Evolutionary conservation across 2,329 filamentous ascomycete species (phyloP).

Genomic region (Fusarium pseudocircinatum): DNA sequence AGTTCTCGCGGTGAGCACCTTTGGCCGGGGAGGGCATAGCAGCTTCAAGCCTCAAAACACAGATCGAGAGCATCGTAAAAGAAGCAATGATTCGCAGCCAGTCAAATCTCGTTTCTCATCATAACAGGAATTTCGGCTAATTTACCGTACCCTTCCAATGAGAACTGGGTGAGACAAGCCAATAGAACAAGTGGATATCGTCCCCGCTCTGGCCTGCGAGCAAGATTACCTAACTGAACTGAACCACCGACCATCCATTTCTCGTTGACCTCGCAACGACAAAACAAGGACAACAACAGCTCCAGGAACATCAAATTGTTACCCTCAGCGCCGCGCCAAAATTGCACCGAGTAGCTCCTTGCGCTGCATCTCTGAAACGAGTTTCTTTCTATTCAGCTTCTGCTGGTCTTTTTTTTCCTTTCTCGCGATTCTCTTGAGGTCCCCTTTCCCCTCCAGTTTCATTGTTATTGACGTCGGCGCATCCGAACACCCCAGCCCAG

Average conservation of each 20-base stretch:
- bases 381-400: conserved; percentile 6
- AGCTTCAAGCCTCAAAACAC: conserved; percentile 29
- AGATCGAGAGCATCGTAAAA: conserved; percentile 31
- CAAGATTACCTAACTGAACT: conserved; percentile 34
- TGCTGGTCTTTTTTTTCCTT: conserved; percentile 19
- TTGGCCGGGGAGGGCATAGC: conserved; percentile 22
- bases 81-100: conserved; percentile 15
- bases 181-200: conserved; percentile 20
- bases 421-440: conserved; percentile 21
- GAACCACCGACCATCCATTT: conserved; percentile 37
- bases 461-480: conserved; percentile 44
- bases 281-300: conserved; percentile 55
- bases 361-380: conserved; percentile 20
- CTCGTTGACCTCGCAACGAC: conserved; percentile 57
- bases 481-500: conserved; percentile 44
- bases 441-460: conserved; percentile 20
- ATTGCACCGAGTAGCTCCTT: conserved; percentile 27
- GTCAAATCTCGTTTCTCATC: conserved; percentile 23
- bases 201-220: background rate
- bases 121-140: conserved; percentile 42
- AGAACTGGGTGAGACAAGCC: conserved; percentile 18
- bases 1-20: conserved; percentile 1
- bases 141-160: conserved; percentile 26
- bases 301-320: conserved; percentile 41
- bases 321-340: conserved; percentile 44